Evolutionary conservation across 768 basidiomycete species (phyloP), one percentile per base, ranked within the genome.

Genomic region (Lactifluus subvellereus): DNA sequence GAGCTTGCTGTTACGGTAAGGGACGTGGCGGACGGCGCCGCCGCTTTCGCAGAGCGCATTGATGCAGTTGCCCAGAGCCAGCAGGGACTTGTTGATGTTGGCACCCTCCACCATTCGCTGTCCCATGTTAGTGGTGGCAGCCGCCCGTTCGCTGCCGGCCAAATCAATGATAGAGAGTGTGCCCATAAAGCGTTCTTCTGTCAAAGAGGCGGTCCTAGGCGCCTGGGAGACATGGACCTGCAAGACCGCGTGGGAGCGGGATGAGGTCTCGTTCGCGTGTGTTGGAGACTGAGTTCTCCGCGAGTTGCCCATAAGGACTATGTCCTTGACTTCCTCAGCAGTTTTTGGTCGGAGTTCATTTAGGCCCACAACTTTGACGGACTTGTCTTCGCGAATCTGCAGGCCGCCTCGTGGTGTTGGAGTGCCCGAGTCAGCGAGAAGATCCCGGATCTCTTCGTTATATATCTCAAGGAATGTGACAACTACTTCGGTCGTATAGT

Each of bases 381-480:
- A 81, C 74, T 92, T 94, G 77, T 95, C 94, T 74, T 99, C 97
- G 33, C 97, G 87, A 57, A 99, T 92, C 60, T 89, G 88, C 43
- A 98, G 83, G 42, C 94, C 94, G 9, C 94, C 94, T 54, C 89
- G 84, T 43, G 88, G 85, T n/a, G 70, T 71, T 35, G 78, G 76
- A 2, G 79, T 73, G n/a, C 83, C 82, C 14, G 85, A 77, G 64
- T 96, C 94, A 1, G 87, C 76, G 51, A 99, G 86, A 40, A 99
- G 86, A 74, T 99, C 97, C 11, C 94, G 88, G 67, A 99, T 99
- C 73, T 93, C 93, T 75, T 99, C 97, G 73, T 98, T 98, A 79
- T 99, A 99, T 59, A 99, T 98, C 74, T 99, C 97, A 61, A 99
- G 84, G 76, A 98, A 98, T 4, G 94, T 96, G 57, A 98, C 91